Evolutionary conservation across 2,329 filamentous ascomycete species (phyloP), one percentile per base, ranked within the genome.

Genomic region (Aspergillus flavus): DNA sequence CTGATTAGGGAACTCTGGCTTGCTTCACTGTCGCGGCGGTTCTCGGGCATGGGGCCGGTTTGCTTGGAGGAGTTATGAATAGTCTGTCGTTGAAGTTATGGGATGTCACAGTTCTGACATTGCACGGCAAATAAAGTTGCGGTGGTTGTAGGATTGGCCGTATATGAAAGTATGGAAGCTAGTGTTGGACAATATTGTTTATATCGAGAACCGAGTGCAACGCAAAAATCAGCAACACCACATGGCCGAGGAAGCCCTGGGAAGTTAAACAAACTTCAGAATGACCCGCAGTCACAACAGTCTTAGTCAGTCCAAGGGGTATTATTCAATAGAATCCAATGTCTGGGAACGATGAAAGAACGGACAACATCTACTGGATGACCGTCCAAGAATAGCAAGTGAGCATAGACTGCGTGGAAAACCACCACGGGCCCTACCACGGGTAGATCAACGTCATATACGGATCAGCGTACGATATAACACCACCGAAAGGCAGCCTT

Each of bases 1-100:
- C 60, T 64, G 57, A 60, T 57, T 53, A 62, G 36, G 4, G 63
- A 64, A 46, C 19, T 54, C 36, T 59, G 60, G 32, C 63, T 64
- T 11, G 48, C 46, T 16, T 16, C n/a, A 6, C 59, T 61, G 26
- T 39, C 30, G 23, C 54, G 59, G 23, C 59, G 59, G 12, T 39
- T 10, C 14, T 21, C 23, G 46, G 43, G 50, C 59, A 61, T 61
- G 43, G 16, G 21, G 54, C 11, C 21, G 50, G 50, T 21, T 12
- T 48, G 12, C 2, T n/a, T 43, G 16, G 41, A 7, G n/a, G n/a
- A 0, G 10, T 11, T 45, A 12, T 46, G 10, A 46, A 46, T 23
- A 12, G 11, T 3, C 41, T 3, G 41, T 36, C 6, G 3, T 3
- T 21, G 7, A 10, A 41, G 36, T 0, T 7, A 16, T 19, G 2